Base-by-base conservation (phyloP, 2,329 filamentous ascomycete species). In the Furcasterigmium sp. region DNA sequence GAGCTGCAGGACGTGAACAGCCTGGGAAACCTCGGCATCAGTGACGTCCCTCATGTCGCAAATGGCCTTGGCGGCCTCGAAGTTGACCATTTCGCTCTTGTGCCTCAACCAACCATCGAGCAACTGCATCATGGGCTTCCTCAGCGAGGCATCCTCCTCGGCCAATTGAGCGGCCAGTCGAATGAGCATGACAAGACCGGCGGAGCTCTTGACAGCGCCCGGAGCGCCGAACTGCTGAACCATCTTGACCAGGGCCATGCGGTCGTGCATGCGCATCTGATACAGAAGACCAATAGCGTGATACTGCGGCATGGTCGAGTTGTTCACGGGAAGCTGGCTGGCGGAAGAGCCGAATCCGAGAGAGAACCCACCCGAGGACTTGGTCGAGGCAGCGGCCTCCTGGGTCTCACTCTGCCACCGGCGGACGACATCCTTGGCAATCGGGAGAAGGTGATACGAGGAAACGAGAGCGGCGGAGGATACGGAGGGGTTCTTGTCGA, bases 11-110 rank as follows among this genome's bases (percentile, higher is more conserved):
- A 95, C 89, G 60, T 97, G 91, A 39, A 98, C 89, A 21, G 91
- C 91, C 65, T 95, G 90, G 34, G 85, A 80, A 34, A 94, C 87
- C 65, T 98, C 91, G 43, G 82, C 84, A 60, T 98, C 93, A 45
- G 87, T 91, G 37, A 97, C 85, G 63, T 97, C 90, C 51, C 85
- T 82, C 78, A 97, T 85, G 56, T 95, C 87, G 70, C 91, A 95
- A 58, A 98, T 95, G 41, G 91, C 91, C 76, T 97, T 97, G 51
- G 93, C 93, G 42, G 93, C 93, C 70, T 98, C 93, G 55, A 98
- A 96, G 73, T 96, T 97, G 69, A 98, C 91, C 89, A 95, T 95
- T 65, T 97, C 93, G 67, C 90, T 95, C 84, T 98, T 97, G 69
- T 97, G 91, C 63, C 91, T 82, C 65, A 98, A 72, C 91, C 91